Base-by-base conservation (phyloP, 2,329 filamentous ascomycete species). In the Calonectria ilicicola region DNA sequence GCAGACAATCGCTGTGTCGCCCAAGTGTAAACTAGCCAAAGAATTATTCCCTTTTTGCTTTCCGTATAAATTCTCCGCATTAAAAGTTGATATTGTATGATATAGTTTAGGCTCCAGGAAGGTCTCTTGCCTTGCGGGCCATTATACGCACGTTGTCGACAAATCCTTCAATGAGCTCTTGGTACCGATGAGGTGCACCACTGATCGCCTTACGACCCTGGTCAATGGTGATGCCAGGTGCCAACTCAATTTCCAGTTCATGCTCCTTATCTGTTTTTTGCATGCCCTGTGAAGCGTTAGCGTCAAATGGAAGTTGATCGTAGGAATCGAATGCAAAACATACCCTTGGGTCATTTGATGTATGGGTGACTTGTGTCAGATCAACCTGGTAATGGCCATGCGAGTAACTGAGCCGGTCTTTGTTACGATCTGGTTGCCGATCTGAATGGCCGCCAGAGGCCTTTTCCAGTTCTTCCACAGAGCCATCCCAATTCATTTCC, bases 381-480 rank as follows among this genome's bases (percentile, higher is more conserved):
- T 99, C 97, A 77, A 99, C 90, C 82, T 97, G 94, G 82, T 97
- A 98, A 67, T 91, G 92, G 47, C 95, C 89, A 82, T 98, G 97
- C 12, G 89, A 92, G 84, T 99, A 99, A 81, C 94, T 97, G 81
- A 99, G 87, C 21, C 97, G 91, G 83, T 99, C 96, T 83, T 99
- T 99, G 78, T 91, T 92, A 8, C 96, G 91, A 79, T 95, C 92
- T 8, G 89, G 85, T 76, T 83, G 82, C 32, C 80, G 86, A 79
- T 80, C 87, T 76, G 68, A 83, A 75, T 77, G 84, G 66, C 75
- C 79, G 49, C 79, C 83, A 60, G 80, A 80, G 65, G 84, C 69
- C 27, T 83, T 80, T 77, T 90, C 87, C 17, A 92, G 82, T 72
- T 91, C 89, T 46, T 90, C 86, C 4, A 91, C 87, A 0, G 94